Evolutionary conservation across 1,139 yeast species (phyloP).

Genomic region (Meyerozyma guilliermondii): DNA sequence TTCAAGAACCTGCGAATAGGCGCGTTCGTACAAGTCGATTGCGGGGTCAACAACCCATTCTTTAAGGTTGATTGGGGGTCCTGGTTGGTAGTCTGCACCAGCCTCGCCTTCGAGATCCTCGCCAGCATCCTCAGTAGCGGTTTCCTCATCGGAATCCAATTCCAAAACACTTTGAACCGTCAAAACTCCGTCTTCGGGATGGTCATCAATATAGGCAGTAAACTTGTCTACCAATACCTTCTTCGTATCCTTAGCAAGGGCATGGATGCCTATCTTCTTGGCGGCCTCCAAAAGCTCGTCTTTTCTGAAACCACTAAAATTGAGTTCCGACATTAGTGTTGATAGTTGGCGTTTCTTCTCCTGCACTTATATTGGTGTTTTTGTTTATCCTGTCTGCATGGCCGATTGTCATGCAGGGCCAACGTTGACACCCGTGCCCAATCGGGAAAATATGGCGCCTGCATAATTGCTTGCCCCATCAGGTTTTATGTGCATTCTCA

Average conservation of each 20-base stretch:
- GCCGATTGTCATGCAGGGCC: background rate
- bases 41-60: conserved; percentile 37
- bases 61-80: conserved; percentile 40
- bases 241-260: conserved; percentile 38
- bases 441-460: background rate
- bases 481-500: background rate
- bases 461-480: background rate
- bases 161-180: conserved; percentile 9
- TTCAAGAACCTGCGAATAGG: conserved; percentile 25
- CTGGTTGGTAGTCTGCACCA: conserved; percentile 26
- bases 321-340: conserved; percentile 1
- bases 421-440: background rate
- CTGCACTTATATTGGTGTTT: conserved; percentile 1
- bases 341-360: background rate
- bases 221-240: conserved; percentile 38
- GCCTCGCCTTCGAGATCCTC: conserved; percentile 15
- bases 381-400: conserved; percentile 1
- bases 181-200: conserved; percentile 30
- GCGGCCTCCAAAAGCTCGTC: conserved; percentile 35
- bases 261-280: conserved; percentile 30
- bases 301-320: conserved; percentile 17
- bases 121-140: conserved; percentile 8
- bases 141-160: conserved; percentile 12
- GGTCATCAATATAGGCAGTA: conserved; percentile 29
- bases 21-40: conserved; percentile 26